Evolutionary conservation across 176 grass and related monocot species (phyloP), one percentile per base, ranked within the genome.

Genomic region (Phragmites australis): DNA sequence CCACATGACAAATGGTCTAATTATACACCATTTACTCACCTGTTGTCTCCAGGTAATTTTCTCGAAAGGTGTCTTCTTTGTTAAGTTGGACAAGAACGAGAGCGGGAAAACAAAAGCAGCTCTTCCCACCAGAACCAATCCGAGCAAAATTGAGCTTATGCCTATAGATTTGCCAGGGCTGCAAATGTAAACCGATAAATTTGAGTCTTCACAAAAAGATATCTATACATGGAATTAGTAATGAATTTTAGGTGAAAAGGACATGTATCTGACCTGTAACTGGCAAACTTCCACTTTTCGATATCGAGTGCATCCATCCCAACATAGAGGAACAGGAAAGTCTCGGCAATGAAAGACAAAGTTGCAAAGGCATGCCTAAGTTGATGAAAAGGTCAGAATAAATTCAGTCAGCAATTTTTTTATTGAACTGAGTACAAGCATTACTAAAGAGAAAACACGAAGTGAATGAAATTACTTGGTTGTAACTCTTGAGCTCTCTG

Each of bases 91-190:
- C 56, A 99, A 61, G 70, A 95, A 95, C 0, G 93, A 99, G 18
- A 99, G 87, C 21, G 96, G 96, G 60, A 99, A 99, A 81, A 99
- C 93, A 91, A 99, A 99, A 56, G 96, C 96, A 59, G 96, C 96
- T 84, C 96, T 91, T 76, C 96, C 96, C 61, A 85, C 84, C 79
- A 99, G 61, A 88, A 99, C 96, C 30, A 99, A 86, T 62, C 90
- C 85, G 29, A 99, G 60, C 70, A 99, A 85, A 88, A 95, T 95
- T 62, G 90, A 88, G 66, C 96, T 99, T 71, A 99, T 76, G 40
- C 90, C 88, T 69, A 93, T 74, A 53, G 96, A 99, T 67, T 95
- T 99, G 18, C 88, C 92, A 7, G 96, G 96, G 68, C 96, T 99
- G 93, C 76, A 91, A 63, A 78, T 8, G 18, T 19, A 55, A 69